Base-by-base conservation (phyloP, 78 protist genomes). In the Ministeria vibrans region DNA sequence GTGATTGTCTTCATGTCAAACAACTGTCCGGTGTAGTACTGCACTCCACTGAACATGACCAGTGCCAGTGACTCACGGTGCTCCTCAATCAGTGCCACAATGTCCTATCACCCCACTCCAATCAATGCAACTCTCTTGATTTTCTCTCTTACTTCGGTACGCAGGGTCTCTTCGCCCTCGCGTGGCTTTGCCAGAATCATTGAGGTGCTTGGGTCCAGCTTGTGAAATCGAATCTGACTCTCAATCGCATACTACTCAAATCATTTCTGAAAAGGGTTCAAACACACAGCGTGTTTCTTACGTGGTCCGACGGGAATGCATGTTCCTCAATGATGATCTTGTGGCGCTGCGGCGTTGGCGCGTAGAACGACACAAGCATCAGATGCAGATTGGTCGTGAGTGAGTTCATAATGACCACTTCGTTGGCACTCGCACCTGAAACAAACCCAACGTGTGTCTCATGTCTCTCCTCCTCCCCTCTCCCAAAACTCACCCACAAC, bases 261-360 rank as follows among this genome's bases (percentile, higher is more conserved):
- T 6, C 43, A 20, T 4, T 69, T 18, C 46, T 13, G 25, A 45
- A 9, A 55, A 43, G 34, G 38, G n/a, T 22, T 43, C 15, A 30
- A 1, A 5, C 39, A 61, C n/a, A 38, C 68, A n/a, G 68, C 41
- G 68, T 20, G 18, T 3, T 39, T 7, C 53, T 3, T 64, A 87
- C 89, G 66, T 85, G 85, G 76, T 95, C 98, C 1, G 92, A 85
- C 25, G 98, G 98, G 78, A 95, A 95, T n/a, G 96, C 93, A n/a
- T 86, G 68, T 23, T 36, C 70, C 87, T 95, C 98, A 42, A 90
- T 80, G 38, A 95, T 63, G 39, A 95, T 86, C 82, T 95, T 95
- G 76, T 49, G 71, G 28, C 94, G 62, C 49, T 27, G 27, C 0
- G 36, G 79, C 13, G 92, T 86, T 28, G 98, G 98, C 18, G 83